phyloP scores from a whole-genome alignment of 2,329 filamentous ascomycete genomes.

The Penicillium sp. region DNA sequence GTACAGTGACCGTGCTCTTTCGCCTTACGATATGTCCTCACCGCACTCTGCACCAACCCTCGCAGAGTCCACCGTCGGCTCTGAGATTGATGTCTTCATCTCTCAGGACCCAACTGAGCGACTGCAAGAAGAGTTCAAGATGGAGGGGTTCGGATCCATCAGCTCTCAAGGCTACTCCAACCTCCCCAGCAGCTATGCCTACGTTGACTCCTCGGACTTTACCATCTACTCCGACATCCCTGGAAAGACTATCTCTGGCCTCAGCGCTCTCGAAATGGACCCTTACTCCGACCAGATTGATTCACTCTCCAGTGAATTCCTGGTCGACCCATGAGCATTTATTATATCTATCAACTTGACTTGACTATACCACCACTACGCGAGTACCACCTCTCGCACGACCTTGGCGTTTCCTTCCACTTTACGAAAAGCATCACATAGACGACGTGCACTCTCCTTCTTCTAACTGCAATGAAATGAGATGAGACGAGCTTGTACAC shows the following conservation, averaged over 20 bases:
- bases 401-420: constrained; percentile 2
- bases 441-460: constrained; percentile 11
- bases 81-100: constrained; percentile 44
- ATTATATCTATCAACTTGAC: background rate
- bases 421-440: constrained; percentile 13
- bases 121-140: constrained; percentile 32
- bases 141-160: constrained; percentile 21
- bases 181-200: constrained; percentile 28
- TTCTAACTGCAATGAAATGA: constrained; percentile 19
- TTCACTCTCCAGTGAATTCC: constrained; percentile 40
- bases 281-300: constrained; percentile 40
- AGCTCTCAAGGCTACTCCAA: constrained; percentile 26
- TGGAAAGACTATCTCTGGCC: constrained; percentile 31
- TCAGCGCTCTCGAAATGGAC: constrained; percentile 30
- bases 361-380: background rate
- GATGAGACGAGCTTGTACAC: constrained; percentile 26
- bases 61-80: constrained; percentile 33
- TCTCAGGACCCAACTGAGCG: constrained; percentile 32
- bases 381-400: background rate
- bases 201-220: constrained; percentile 29
- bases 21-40: constrained; percentile 37
- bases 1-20: constrained; percentile 30
- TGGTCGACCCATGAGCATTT: constrained; percentile 29
- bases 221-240: constrained; percentile 31
- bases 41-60: constrained; percentile 38